Evolutionary conservation across 2,329 filamentous ascomycete species (phyloP), one percentile per base, ranked within the genome.

Genomic region (Tetracladium maxilliforme): DNA sequence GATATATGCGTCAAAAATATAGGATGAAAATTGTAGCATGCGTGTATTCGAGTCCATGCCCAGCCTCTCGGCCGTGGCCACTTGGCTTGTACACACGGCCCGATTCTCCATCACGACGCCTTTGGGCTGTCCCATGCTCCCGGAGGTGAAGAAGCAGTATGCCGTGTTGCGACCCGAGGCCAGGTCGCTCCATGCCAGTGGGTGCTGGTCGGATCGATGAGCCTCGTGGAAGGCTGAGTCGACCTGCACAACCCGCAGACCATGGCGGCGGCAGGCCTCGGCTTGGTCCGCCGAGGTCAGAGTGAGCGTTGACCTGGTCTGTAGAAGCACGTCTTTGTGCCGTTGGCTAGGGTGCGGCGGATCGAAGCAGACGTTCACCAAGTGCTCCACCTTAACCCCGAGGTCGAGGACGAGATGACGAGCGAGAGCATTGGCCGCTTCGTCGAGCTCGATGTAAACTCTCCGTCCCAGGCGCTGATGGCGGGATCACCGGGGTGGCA

Each of bases 71-170:
- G 62, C 58, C 6, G 93, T 56, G 7, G 67, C 58, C 11, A 68
- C 56, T 10, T 92, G 55, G 34, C 92, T 87, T 44, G 76, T 79
- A 27, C 75, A 56, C 21, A 92, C 63, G 37, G 83, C 92, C 20
- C 64, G 54, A 34, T 86, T 75, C 0, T 78, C 82, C 12, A 92
- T 64, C 4, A 79, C 60, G 4, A 92, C 77, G 3, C 47, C 53
- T 33, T 61, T 61, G 1, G 55, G 55, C 4, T 35, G 41, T 4
- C 57, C 56, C 3, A 54, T 58, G 5, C 48, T 49, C 0, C 56
- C 56, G 2, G 53, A 59, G 0, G 58, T 61, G 29, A 56, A 60
- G 23, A 48, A 51, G 0, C 59, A 15, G 27, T 54, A 61, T 0
- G 52, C 52, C n/a, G 25, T 28, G 9, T 23, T n/a, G n/a, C n/a